Evolutionary conservation across 257 asterid genomes (phyloP), one percentile per base, ranked within the genome.

Genomic region (Scutellaria barbata): DNA sequence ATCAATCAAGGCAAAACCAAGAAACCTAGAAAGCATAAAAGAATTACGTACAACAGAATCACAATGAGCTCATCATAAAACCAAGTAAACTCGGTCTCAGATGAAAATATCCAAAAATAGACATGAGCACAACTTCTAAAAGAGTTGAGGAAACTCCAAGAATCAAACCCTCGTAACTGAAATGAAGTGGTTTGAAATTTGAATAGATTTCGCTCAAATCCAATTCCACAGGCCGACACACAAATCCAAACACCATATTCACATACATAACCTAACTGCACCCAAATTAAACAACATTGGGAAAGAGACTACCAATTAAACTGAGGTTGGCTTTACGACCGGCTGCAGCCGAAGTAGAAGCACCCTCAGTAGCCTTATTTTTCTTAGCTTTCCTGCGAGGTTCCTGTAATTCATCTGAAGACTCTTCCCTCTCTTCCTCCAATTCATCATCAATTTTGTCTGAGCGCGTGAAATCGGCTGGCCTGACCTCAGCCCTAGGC

Each of bases 371-470:
- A 70, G 84, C 77, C 84, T 75, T 88, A 59, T 56, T 87, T 42
- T 88, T 86, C 89, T 88, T 94, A 43, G 80, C 68, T 74, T 77
- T 85, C 16, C 89, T 79, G 45, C 88, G 88, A 66, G 85, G 77
- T 57, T 91, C 96, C 41, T 85, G 87, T 41, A 85, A 89, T 41
- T 91, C 96, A 13, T 89, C 97, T 0, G 95, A 90, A 39, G 90
- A 88, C 51, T 87, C 97, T 56, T 85, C 96, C 69, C 87, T 82
- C 72, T 89, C 98, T 33, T 81, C 96, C 80, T 92, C 96, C 73
- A 79, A 64, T 63, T 79, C 89, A 30, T 68, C 83, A 47, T 50
- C 87, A 46, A 73, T 66, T 62, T 54, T 69, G 46, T 79, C 89
- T 0, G 82, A 48, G 39, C 85, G 88, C 10, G 87, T 74, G 76